Conservation (phyloP, 2,329 filamentous ascomycete genomes). For the Meredithiella fracta region DNA sequence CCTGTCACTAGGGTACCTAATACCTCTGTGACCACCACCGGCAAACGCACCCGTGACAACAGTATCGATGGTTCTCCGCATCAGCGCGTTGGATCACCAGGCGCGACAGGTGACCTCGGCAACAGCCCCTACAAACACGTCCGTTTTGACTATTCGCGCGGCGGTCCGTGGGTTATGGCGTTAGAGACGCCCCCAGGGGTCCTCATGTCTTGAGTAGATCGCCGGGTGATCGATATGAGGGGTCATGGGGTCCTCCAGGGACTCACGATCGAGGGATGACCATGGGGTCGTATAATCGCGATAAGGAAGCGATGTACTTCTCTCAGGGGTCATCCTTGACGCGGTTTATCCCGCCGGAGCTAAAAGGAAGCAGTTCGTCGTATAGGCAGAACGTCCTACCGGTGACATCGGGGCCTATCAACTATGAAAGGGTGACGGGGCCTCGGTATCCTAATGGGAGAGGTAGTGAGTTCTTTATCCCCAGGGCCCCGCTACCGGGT, state of each 20-base stretch:
- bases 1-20: not conserved
- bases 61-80: not conserved
- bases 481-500: slow-evolving; percentile 7
- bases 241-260: not conserved
- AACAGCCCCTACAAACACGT: not conserved
- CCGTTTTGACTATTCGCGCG: not conserved
- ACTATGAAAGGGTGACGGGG: not conserved
- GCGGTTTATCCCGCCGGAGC: not conserved
- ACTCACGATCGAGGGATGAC: not conserved
- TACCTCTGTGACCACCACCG: not conserved
- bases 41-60: slow-evolving; percentile 4
- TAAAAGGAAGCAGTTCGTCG: no score
- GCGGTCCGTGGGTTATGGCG: not conserved
- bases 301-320: not conserved
- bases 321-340: not conserved
- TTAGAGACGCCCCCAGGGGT: not conserved
- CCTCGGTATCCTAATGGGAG: not conserved
- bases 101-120: not conserved
- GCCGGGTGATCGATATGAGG: not conserved
- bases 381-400: no score
- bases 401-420: not conserved
- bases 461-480: not conserved
- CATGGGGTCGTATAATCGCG: not conserved
- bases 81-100: not conserved
- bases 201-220: not conserved